Evolutionary conservation across 306 rosid genomes (phyloP).

Genomic region (Ceratonia siliqua): DNA sequence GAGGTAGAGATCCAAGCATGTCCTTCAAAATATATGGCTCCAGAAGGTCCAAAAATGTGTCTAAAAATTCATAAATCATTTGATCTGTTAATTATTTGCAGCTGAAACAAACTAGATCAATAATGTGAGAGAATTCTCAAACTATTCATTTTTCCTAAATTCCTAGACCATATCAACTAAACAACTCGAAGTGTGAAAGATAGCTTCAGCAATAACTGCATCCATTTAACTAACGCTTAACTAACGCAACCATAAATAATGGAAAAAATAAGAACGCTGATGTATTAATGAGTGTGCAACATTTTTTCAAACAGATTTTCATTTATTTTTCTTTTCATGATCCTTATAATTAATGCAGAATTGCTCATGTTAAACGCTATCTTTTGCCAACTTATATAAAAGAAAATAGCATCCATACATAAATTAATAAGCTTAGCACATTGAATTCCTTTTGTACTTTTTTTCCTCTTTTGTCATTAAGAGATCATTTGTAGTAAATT

Average conservation of each 20-base stretch:
- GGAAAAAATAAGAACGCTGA: neutral
- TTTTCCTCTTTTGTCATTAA: neutral
- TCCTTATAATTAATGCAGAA: neutral
- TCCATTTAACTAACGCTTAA: conserved; percentile 23
- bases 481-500: too few species aligned
- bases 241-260: conserved; percentile 24
- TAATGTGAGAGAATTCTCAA: conserved; percentile 14
- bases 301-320: conserved; percentile 17
- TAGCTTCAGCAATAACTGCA: conserved; percentile 15
- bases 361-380: neutral
- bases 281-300: conserved; percentile 4
- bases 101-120: conserved; percentile 13
- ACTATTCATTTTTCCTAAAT: conserved; percentile 22
- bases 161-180: conserved; percentile 17
- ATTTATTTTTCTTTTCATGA: conserved; percentile 13
- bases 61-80: conserved; percentile 40
- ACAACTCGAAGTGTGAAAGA: conserved; percentile 13
- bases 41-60: conserved; percentile 94
- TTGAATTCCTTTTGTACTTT: too few species aligned
- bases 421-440: neutral
- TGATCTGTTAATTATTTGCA: conserved; percentile 19
- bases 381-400: neutral
- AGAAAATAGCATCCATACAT: neutral
- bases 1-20: conserved; percentile 98
- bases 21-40: conserved; percentile 95